Evolutionary conservation across 2,329 filamentous ascomycete species (phyloP).

Genomic region (Dryadomyces quercivorus): DNA sequence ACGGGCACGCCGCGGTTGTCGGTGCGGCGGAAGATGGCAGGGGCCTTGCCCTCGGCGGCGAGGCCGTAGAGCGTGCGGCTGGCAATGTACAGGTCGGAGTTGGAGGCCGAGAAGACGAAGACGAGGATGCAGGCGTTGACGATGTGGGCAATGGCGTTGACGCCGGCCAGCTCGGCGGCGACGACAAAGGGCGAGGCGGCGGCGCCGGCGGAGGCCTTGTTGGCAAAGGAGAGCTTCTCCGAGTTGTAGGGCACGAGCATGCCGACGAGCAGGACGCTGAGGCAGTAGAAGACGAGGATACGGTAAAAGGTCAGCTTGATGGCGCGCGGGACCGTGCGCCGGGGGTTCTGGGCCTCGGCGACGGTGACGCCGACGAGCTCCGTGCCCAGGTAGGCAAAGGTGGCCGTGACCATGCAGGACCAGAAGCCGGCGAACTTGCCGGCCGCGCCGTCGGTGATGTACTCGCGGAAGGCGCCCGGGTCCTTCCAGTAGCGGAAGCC

Average conservation of each 20-base stretch:
- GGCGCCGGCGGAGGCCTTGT: conserved; percentile 26
- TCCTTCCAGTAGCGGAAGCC: conserved; percentile 31
- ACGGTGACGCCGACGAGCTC: conserved; percentile 58
- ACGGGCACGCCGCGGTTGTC: conserved; percentile 24
- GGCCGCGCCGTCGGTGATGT: conserved; percentile 22
- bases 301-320: conserved; percentile 58
- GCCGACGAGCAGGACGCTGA: conserved; percentile 51
- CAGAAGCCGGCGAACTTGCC: conserved; percentile 7
- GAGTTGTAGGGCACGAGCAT: conserved; percentile 53
- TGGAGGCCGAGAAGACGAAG: conserved; percentile 45
- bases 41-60: conserved; percentile 26
- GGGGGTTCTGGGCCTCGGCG: conserved; percentile 54
- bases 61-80: conserved; percentile 28
- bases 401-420: conserved; percentile 21
- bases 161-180: conserved; percentile 22
- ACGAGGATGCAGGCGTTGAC: conserved; percentile 48
- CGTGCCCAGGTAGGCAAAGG: conserved; percentile 30
- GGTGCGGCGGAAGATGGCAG: conserved; percentile 21
- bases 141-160: conserved; percentile 38
- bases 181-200: conserved; percentile 46
- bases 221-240: conserved; percentile 17
- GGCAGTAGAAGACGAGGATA: conserved; percentile 56
- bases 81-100: conserved; percentile 40
- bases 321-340: conserved; percentile 51
- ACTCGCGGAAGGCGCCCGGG: conserved; percentile 25